Conservation (phyloP, 768 basidiomycete genomes). For the Trametes cubensis region DNA sequence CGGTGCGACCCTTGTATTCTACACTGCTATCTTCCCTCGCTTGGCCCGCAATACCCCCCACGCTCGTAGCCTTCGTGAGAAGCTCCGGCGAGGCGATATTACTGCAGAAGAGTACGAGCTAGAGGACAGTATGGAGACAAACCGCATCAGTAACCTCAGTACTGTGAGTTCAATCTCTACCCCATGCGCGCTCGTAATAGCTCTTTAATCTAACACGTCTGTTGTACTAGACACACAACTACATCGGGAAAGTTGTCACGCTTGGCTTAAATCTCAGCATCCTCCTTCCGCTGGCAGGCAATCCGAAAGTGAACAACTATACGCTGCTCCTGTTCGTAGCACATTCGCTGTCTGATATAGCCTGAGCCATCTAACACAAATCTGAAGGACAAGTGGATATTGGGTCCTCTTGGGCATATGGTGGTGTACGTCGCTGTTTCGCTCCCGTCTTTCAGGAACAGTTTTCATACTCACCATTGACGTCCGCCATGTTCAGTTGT, state of each 20-base stretch:
- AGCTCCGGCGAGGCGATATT: slow-evolving; percentile 62
- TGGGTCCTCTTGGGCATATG: slow-evolving; percentile 83
- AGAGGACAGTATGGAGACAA: slow-evolving; percentile 83
- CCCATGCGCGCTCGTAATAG: too few species aligned
- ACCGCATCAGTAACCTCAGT: slow-evolving; percentile 81
- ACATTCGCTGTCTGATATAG: slow-evolving; percentile 12
- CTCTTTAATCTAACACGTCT: not conserved
- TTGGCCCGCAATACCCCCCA: slow-evolving; percentile 77
- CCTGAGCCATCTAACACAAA: too few species aligned
- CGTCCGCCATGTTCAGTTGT: slow-evolving; percentile 52
- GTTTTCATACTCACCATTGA: not conserved
- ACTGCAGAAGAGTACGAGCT: slow-evolving; percentile 63
- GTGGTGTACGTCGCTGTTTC: slow-evolving; percentile 66
- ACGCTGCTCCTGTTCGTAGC: slow-evolving; percentile 60
- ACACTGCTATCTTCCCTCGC: slow-evolving; percentile 75
- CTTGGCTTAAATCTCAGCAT: slow-evolving; percentile 69
- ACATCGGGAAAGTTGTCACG: slow-evolving; percentile 71
- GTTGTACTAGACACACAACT: slow-evolving; percentile 58
- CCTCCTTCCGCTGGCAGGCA: slow-evolving; percentile 60
- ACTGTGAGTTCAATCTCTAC: slow-evolving; percentile 49
- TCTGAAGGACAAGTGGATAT: slow-evolving; percentile 62
- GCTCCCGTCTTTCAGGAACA: not conserved
- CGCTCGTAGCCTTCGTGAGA: slow-evolving; percentile 55
- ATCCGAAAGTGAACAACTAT: slow-evolving; percentile 75
- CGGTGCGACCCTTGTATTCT: slow-evolving; percentile 82